Evolutionary conservation across 2,329 filamentous ascomycete genomes (phyloP).

Genomic region (Pyricularia pennisetigena): DNA sequence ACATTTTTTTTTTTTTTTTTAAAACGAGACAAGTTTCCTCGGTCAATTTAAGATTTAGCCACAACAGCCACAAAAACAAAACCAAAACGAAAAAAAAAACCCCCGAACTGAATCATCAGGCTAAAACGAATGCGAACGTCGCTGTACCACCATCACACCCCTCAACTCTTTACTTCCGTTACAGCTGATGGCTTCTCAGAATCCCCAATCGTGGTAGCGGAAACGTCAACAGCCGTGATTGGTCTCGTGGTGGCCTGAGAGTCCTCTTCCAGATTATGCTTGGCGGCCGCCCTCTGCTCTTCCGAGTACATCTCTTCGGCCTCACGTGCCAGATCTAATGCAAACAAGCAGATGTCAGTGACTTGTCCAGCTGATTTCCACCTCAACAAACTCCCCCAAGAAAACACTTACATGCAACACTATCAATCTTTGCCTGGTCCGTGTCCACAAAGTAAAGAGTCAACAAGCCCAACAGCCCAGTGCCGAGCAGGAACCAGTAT

Average conservation of each 20-base stretch:
- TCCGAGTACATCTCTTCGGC: constrained; percentile 54
- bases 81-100: no score
- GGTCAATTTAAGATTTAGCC: not conserved
- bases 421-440: constrained; percentile 12
- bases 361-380: not conserved
- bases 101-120: not conserved
- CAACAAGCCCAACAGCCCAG: constrained; percentile 9
- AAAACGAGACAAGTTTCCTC: not conserved
- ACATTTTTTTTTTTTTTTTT: no score
- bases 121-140: not conserved
- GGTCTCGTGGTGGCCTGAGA: not conserved
- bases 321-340: constrained; percentile 19
- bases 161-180: not conserved
- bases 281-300: constrained; percentile 49
- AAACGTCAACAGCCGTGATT: not conserved
- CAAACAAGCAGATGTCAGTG: not conserved
- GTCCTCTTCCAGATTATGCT: constrained; percentile 23
- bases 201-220: not conserved
- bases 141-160: not conserved
- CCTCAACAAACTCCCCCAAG: not conserved
- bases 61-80: not conserved
- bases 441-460: constrained; percentile 13
- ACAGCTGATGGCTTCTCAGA: not conserved
- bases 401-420: constrained; percentile 7
- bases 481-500: constrained; percentile 13